These are phyloP conservation scores for Tylopilus vinaceipallidus DNA, from an alignment of 768 basidiomycete species.

Conservation along the genomic window DNA sequence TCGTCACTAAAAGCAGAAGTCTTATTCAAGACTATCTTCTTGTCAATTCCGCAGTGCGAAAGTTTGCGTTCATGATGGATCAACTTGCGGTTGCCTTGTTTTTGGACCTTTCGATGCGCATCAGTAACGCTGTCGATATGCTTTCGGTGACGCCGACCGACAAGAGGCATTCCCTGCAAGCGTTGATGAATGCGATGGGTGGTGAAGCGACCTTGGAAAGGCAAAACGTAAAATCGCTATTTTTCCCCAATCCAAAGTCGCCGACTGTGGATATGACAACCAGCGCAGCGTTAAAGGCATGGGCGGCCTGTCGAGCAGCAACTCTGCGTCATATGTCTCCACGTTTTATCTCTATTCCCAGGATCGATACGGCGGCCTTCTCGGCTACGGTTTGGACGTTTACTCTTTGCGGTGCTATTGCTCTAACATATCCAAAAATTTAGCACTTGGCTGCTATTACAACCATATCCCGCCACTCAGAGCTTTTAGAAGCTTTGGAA, in stretches of 20 bases:
- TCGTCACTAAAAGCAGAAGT: slow-evolving; percentile 9
- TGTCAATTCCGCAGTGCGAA: slow-evolving; percentile 25
- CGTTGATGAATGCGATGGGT: slow-evolving; percentile 38
- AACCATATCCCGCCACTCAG: slow-evolving; percentile 44
- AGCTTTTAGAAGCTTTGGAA: slow-evolving; percentile 47
- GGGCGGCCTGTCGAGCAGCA: slow-evolving; percentile 41
- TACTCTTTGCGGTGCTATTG: neutral
- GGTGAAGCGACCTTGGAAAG: slow-evolving; percentile 32
- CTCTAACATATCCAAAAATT: neutral
- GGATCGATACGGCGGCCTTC: slow-evolving; percentile 28
- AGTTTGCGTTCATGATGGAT: slow-evolving; percentile 48
- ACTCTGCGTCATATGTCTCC: slow-evolving; percentile 19
- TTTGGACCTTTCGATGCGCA: slow-evolving; percentile 36
- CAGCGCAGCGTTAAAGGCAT: slow-evolving; percentile 40
- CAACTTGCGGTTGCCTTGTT: slow-evolving; percentile 38
- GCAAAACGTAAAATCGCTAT: slow-evolving; percentile 27
- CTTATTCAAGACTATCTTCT: slow-evolving; percentile 36
- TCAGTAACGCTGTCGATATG: slow-evolving; percentile 40
- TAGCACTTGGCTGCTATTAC: slow-evolving; percentile 45
- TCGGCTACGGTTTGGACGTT: slow-evolving; percentile 27
- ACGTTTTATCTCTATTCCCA: slow-evolving; percentile 13
- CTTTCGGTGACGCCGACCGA: slow-evolving; percentile 28
- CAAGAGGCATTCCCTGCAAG: slow-evolving; percentile 33
- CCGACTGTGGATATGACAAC: slow-evolving; percentile 16
- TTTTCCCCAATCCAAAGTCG: slow-evolving; percentile 19